Evolutionary conservation across 176 grass and related monocot species (phyloP).

Genomic region (Aegilops speltoides): DNA sequence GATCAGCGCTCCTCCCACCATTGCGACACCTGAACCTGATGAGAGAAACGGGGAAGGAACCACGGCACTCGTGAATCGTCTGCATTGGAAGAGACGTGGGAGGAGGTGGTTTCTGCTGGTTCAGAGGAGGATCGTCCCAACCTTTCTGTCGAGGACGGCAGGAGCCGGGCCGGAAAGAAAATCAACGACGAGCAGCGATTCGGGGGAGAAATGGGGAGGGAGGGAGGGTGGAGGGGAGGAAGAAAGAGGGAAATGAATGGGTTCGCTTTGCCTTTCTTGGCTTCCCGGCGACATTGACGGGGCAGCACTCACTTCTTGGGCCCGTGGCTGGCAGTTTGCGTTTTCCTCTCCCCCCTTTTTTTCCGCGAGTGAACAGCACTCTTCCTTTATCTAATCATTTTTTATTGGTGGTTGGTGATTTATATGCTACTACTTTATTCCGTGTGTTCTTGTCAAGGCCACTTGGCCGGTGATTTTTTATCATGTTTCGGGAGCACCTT

Average conservation of each 20-base stretch:
- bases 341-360: neutral
- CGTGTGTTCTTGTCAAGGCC: conserved; percentile 30
- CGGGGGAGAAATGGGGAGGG: conserved; percentile 37
- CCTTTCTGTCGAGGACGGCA: neutral
- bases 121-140: neutral
- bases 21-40: conserved; percentile 43
- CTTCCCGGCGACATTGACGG: conserved; percentile 57
- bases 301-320: conserved; percentile 46
- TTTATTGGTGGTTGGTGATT: conserved; percentile 35
- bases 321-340: conserved; percentile 35
- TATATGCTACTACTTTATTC: conserved; percentile 37
- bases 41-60: conserved; percentile 16
- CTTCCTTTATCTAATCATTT: conserved; percentile 8
- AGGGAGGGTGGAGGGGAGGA: conserved; percentile 18
- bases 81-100: conserved; percentile 17
- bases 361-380: conserved; percentile 19
- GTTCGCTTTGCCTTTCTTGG: conserved; percentile 54
- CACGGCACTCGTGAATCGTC: neutral
- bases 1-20: conserved; percentile 82
- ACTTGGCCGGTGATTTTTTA: conserved; percentile 2
- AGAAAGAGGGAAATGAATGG: conserved; percentile 23
- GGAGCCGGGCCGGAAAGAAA: conserved; percentile 32
- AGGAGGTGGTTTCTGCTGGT: neutral
- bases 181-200: conserved; percentile 23
- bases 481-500: neutral